Evolutionary conservation across 345 rosid genomes (phyloP).

Genomic region (Stellera chamaejasme): DNA sequence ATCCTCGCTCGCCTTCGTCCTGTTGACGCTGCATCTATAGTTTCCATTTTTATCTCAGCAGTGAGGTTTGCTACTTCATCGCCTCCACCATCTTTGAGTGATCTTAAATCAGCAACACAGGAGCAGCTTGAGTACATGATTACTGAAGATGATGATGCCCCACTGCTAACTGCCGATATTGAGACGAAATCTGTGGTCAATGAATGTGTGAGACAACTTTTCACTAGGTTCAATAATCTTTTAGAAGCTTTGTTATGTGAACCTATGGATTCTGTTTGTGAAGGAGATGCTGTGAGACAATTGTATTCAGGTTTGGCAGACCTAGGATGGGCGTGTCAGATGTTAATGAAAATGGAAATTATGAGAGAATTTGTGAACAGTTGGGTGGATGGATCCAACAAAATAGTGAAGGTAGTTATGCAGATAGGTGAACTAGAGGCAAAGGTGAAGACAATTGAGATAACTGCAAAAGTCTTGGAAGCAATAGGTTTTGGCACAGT

Average conservation of each 20-base stretch:
- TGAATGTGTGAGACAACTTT: conserved; percentile 44
- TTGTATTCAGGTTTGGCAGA: conserved; percentile 51
- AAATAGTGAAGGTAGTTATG: conserved; percentile 37
- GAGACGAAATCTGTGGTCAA: conserved; percentile 55
- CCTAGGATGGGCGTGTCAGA: conserved; percentile 66
- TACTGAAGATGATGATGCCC: conserved; percentile 86
- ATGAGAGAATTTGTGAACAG: conserved; percentile 59
- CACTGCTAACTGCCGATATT: conserved; percentile 46
- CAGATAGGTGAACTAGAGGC: conserved; percentile 29
- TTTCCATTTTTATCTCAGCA: conserved; percentile 48
- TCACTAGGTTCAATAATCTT: conserved; percentile 38
- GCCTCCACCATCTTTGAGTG: conserved; percentile 35
- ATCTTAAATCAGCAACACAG: conserved; percentile 62
- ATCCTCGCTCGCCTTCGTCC: conserved; percentile 83
- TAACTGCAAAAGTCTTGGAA: conserved; percentile 68
- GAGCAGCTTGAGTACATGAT: conserved; percentile 91
- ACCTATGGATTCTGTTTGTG: conserved; percentile 19
- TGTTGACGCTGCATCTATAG: conserved; percentile 44
- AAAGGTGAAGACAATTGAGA: conserved; percentile 51
- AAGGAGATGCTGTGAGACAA: conserved; percentile 21
- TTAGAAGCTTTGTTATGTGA: conserved; percentile 34
- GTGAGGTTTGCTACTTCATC: conserved; percentile 69
- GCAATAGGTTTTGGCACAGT: conserved; percentile 70
- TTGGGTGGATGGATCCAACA: conserved; percentile 78
- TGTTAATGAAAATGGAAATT: conserved; percentile 61